Evolutionary conservation across 805 yeast species (phyloP), one percentile per base, ranked within the genome.

Genomic region (Nakazawaea holstii): DNA sequence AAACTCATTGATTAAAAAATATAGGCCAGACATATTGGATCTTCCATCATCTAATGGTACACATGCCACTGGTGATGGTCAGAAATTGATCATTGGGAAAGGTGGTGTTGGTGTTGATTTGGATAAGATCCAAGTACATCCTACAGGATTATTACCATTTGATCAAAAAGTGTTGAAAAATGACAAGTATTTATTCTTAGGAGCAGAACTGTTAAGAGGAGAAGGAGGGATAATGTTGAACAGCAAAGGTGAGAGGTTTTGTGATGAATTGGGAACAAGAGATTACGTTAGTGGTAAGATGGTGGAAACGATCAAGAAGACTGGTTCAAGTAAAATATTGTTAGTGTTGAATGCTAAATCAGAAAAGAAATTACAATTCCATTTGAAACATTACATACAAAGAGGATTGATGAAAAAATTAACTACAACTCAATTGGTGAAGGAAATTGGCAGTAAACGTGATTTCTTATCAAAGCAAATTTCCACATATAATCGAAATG

Each of bases 111-210:
- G 79, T n/a, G 70, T 80, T 47, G 86, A 80, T 58, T 64, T 80
- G 70, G 84, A 80, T 47, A 77, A 80, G 56, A 79, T 81, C 39
- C 87, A 81, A 59, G 82, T 81, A 24, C 86, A 81, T 54, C 87
- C 87, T 7, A 80, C 86, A 4, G 87, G 86, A 0, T 70, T 80
- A 52, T 74, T 81, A 46, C 79, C 77, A 35, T 62, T 56, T 30
- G 83, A 78, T 35, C 68, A 65, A 4, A 65, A 69, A 37, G 51
- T 56, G 14, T 74, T 74, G n/a, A 58, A 56, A 14, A 50, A 54
- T 6, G 79, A 60, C 35, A 67, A 81, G 49, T 79, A 78, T 57
- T 67, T 78, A 48, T 76, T 78, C 50, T 64, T 81, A 38, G 86
- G 85, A 7, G 86, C 85, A 2, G 86, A 80, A 59, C 84, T 83